Evolutionary conservation across 768 basidiomycete species (phyloP), one percentile per base, ranked within the genome.

Genomic region (Lepiota subincarnata): DNA sequence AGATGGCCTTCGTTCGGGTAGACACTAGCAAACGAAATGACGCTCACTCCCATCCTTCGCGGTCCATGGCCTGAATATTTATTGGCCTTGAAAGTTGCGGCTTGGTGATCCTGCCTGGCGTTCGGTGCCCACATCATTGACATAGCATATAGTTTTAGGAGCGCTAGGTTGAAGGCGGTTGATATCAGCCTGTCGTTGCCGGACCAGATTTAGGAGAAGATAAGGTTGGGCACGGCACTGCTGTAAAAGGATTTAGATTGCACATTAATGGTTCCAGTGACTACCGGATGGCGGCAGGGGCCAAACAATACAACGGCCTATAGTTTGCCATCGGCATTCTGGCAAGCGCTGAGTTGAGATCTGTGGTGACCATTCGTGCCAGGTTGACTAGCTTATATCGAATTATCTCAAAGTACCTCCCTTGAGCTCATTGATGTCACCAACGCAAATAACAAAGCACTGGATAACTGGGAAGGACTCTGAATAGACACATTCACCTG

Each of bases 51-150:
- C 41, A 57, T 56, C 44, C 47, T 55, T 11, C 40, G 57, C n/a
- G 28, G 39, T 8, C 50, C 41, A 19, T 14, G 10, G 19, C 12
- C 39, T 18, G 48, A 48, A 19, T 51, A 16, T 40, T 55, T 34
- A 16, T 46, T 54, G 36, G 50, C 50, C 16, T 57, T 55, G 34
- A 39, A 31, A 19, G 55, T 36, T 26, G 47, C 22, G 6, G 44
- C 55, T 40, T 67, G 62, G 37, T 68, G 62, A 1, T 41, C 37
- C 18, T 58, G 61, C 24, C 69, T 65, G 0, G 66, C 66, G 39
- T 71, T 71, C 44, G 70, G 56, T 2, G 68, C 68, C 68, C 68
- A 71, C 68, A 71, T 68, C 70, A 71, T 71, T 1, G 66, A 69
- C 35, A 69, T 60, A 3, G 66, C 70, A 43, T 70, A 71, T 13